Base-by-base conservation (phyloP, 2,329 filamentous ascomycete species). In the Ceratocystis variospora region DNA sequence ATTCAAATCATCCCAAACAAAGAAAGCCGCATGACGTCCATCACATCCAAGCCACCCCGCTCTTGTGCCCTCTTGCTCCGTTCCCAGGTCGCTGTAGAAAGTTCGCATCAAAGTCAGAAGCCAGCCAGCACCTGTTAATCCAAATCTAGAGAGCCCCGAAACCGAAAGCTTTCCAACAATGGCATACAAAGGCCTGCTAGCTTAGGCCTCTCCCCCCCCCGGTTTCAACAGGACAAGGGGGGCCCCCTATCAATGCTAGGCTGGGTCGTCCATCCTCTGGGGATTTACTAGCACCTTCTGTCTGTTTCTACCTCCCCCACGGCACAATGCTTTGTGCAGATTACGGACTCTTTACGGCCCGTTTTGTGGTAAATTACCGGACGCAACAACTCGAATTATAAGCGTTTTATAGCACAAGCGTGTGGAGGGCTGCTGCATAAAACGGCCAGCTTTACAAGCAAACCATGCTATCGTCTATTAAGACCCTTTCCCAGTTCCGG, bases 311-410 rank as follows among this genome's bases (percentile, higher is more conserved):
- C 37, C 25, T 7, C 33, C 53, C 53, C n/a, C 15, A 7, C 53
- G 33, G n/a, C 61, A 59, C 28, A 48, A 48, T 63, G 44, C 31
- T 46, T 48, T 45, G 41, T 63, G 15, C 22, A 17, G 10, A 4
- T 17, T 59, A 17, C 22, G 15, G 28, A 8, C 53, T 33, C 28
- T 37, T 50, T 63, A 63, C 61, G 61, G 44, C 61, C 61, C 44
- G 44, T 50, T 63, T 63, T 17, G 61, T 44, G 61, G 31, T 31
- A 63, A 63, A 63, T 48, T 31, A 1, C 61, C 61, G 61, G 61
- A 48, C 22, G 61, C 28, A 17, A 19, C 33, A 63, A 44, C 19
- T 46, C 19, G 10, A 48, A n/a, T 12, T 8, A 22, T 15, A 57
- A 28, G 8, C 25, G 22, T 31, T 25, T 31, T 57, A 22, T 57